Evolutionary conservation across 306 rosid species (phyloP), one percentile per base, ranked within the genome.

Genomic region (Medicago lupulina): DNA sequence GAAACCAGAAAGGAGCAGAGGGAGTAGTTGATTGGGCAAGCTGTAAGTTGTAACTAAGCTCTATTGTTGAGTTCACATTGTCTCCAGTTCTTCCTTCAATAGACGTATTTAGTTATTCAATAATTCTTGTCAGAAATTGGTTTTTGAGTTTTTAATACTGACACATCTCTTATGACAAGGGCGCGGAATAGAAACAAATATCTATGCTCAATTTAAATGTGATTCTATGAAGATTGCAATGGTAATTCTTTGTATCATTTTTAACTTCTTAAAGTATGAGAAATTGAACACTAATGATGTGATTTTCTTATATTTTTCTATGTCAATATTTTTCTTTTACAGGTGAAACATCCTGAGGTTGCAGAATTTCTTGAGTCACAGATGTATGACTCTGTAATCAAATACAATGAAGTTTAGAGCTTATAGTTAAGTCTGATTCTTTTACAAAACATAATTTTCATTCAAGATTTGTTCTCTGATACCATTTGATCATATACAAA

Each of bases 271-370:
- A 14, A 25, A 25, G 39, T 23, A 15, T 21, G 49, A 81, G 39
- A 62, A 36, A 1, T 50, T 64, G 64, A 69, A 23, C 38, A 49
- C 13, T 41, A 14, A 50, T 51, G 47, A 77, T 34, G 47, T 7
- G 47, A 15, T 28, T 77, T 12, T 38, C 7, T 46, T 50, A 11
- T 50, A 34, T 63, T 77, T 67, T n/a, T n/a, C n/a, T n/a, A n/a
- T n/a, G n/a, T n/a, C n/a, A n/a, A n/a, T n/a, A n/a, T n/a, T n/a
- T n/a, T 18, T 80, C 38, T 54, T 50, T 43, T 60, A 44, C 81
- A 92, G 99, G 99, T 92, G 73, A 95, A 95, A 82, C 99, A 92
- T 85, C 84, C 41, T 7, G 97, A 95, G 87, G 99, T 95, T 71
- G 97, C 97, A 15, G 90, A 95, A 70, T 95, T 90, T 88, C 96